Conservation (phyloP, 805 yeast species). For the Candida parachauliodes region DNA sequence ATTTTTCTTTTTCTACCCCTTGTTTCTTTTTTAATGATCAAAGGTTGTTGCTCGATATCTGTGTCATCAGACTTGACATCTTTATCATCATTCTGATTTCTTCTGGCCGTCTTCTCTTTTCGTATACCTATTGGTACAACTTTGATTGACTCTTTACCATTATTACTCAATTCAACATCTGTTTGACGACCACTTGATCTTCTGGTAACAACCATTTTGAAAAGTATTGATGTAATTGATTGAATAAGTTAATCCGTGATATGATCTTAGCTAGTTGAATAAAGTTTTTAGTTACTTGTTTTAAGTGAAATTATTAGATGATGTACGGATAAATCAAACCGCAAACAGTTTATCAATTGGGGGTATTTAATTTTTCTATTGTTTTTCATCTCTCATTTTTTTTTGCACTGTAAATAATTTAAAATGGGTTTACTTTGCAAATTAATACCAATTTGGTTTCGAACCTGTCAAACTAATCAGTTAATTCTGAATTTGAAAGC, state of each 20-base stretch:
- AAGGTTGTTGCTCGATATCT: no score
- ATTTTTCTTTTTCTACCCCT: conserved; percentile 9
- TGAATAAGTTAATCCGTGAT: no score
- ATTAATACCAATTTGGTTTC: no score
- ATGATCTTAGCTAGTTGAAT: no score
- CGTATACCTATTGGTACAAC: not conserved
- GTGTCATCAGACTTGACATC: no score
- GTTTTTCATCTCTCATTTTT: not conserved
- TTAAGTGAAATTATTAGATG: no score
- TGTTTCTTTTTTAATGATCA: conserved; percentile 7
- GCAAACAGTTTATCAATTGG: not conserved
- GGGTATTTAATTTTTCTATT: not conserved
- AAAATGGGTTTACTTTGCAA: no score
- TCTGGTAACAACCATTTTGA: conserved; percentile 9
- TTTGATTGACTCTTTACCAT: conserved; percentile 5
- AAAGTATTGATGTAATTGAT: not conserved
- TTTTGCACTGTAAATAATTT: no score
- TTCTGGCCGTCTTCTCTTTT: not conserved
- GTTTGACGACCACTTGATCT: conserved; percentile 4
- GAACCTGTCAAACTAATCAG: no score
- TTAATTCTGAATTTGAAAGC: no score
- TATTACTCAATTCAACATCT: conserved; percentile 7
- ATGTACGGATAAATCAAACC: not conserved
- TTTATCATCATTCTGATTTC: no score
- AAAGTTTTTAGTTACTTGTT: no score